Conservation (phyloP, 352 stramenopile species). For the Phytopythium ostracodes region DNA sequence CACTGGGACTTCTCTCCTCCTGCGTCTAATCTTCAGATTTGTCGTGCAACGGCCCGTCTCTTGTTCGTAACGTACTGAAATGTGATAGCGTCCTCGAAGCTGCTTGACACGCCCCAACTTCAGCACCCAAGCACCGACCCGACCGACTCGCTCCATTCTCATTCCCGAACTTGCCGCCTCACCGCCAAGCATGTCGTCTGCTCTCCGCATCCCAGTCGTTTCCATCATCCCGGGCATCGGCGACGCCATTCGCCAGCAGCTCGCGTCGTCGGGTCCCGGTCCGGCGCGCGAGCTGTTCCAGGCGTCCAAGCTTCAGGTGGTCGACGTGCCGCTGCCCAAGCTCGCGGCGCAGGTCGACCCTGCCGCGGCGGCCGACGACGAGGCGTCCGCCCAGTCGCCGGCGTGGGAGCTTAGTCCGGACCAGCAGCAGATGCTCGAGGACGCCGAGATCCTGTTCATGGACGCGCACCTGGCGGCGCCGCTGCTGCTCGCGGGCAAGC, state of each 20-base stretch:
- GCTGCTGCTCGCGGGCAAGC: conserved; percentile 29
- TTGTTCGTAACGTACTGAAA: not conserved
- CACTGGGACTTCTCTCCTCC: not conserved
- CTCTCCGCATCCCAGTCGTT: conserved; percentile 19
- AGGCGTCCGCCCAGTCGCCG: not conserved
- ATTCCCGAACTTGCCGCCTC: not conserved
- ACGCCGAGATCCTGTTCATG: conserved; percentile 23
- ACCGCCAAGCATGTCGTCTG: not conserved
- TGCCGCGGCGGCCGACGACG: not conserved
- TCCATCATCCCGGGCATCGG: conserved; percentile 28
- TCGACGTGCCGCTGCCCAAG: conserved; percentile 25
- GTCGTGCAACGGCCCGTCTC: not conserved
- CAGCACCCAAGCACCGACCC: not conserved
- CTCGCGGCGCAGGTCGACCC: conserved; percentile 13
- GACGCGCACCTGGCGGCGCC: conserved; percentile 26
- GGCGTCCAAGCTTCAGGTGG: conserved; percentile 20
- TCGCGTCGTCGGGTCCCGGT: conserved; percentile 10
- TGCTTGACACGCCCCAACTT: not conserved
- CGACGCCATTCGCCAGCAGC: conserved; percentile 23
- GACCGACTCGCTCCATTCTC: not conserved
- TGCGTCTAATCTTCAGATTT: conserved; percentile 6
- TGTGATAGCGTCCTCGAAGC: not conserved
- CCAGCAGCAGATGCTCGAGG: conserved; percentile 32
- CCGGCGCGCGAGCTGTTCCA: conserved; percentile 22
- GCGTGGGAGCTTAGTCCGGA: conserved; percentile 15